Percentiles rank a stretch among this genome's conserved stretches.
Evolutionary conservation across 768 basidiomycete species (phyloP).

Genomic region (Phanerodontia chrysosporium): DNA sequence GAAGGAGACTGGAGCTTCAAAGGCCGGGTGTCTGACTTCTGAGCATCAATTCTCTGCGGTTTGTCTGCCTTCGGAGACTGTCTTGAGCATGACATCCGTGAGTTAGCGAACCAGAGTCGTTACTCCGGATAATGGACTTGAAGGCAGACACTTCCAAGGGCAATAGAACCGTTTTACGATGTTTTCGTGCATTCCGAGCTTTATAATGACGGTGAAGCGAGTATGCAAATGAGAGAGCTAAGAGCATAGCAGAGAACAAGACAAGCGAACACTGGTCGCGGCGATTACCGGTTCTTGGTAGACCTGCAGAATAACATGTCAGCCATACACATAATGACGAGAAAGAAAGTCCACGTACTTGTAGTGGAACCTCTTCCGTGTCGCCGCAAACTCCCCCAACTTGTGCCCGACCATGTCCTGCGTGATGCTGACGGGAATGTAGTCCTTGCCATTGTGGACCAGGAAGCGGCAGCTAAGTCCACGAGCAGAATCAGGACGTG

Average conservation of each 20-base stretch:
- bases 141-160: too few species aligned
- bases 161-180: too few species aligned
- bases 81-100: too few species aligned
- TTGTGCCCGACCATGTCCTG: conserved; percentile 99
- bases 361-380: conserved; percentile 82
- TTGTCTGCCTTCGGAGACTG: too few species aligned
- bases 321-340: background rate
- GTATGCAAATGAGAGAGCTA: background rate
- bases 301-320: conserved; percentile 22
- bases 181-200: too few species aligned
- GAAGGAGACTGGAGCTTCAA: conserved; percentile 89
- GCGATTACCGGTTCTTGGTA: conserved; percentile 40
- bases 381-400: conserved; percentile 89
- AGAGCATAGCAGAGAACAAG: background rate
- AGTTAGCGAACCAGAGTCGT: too few species aligned
- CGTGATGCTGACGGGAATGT: conserved; percentile 78
- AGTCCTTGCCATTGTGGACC: conserved; percentile 94
- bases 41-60: too few species aligned
- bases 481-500: conserved; percentile 24
- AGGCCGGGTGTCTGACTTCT: conserved; percentile 86
- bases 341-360: conserved; percentile 57
- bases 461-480: conserved; percentile 71
- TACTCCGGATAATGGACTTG: too few species aligned
- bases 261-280: background rate
- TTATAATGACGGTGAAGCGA: background rate